A percentile compares a stretch with the other conserved stretches of the same genome.
Evolutionary conservation across 208 protist genomes (phyloP).

Genomic region (Wallacemonas sp.): DNA sequence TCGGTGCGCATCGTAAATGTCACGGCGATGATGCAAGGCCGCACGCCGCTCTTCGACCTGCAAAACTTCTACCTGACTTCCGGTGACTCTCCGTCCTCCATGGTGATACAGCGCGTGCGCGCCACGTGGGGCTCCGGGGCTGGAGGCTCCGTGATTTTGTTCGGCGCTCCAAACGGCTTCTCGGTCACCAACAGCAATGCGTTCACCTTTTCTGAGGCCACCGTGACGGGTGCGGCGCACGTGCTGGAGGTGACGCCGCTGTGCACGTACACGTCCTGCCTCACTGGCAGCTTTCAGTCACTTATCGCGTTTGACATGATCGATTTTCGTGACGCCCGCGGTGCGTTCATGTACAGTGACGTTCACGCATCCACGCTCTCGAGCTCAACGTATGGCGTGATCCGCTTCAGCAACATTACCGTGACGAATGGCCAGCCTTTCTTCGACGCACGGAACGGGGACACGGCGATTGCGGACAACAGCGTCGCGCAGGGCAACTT

Average conservation of each 20-base stretch:
- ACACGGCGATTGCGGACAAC: not conserved
- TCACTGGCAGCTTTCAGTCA: not conserved
- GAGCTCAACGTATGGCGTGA: not conserved
- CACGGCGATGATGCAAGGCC: not conserved
- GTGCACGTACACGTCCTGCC: not conserved
- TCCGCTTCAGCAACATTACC: constrained; percentile 2
- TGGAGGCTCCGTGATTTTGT: not conserved
- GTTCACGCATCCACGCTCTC: not conserved
- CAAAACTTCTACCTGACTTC: not conserved
- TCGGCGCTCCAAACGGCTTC: not conserved
- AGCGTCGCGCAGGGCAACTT: not conserved
- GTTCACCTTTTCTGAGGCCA: not conserved
- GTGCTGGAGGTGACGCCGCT: not conserved
- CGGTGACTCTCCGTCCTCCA: not conserved
- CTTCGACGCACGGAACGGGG: not conserved
- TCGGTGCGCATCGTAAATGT: too few relatives aligned
- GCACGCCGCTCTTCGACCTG: not conserved
- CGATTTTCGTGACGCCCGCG: not conserved
- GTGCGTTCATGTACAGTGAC: not conserved
- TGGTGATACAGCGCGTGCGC: not conserved
- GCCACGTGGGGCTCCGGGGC: not conserved
- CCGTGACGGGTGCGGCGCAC: not conserved
- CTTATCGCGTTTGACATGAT: not conserved
- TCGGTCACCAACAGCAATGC: not conserved
- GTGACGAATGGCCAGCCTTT: not conserved